Conservation (phyloP, 2,329 filamentous ascomycete species). For the Rutstroemia sp. region DNA sequence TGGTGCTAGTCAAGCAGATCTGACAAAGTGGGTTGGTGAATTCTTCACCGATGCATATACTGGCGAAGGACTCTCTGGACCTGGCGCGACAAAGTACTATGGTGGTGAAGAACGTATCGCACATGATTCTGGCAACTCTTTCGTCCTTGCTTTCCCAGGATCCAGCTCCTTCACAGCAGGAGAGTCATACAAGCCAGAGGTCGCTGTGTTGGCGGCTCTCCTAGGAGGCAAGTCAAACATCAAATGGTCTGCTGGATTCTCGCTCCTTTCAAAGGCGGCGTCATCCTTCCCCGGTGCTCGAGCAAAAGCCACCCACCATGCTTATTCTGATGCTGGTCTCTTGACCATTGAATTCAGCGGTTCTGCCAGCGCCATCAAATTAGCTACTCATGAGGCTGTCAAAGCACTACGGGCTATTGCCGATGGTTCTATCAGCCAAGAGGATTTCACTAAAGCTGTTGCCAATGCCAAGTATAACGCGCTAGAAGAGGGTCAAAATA, state of each 20-base stretch:
- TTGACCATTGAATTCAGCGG: conserved; percentile 77
- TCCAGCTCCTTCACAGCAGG: conserved; percentile 64
- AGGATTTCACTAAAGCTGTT: conserved; percentile 86
- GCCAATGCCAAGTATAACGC: conserved; percentile 90
- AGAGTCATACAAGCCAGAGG: conserved; percentile 78
- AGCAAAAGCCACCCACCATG: conserved; percentile 67
- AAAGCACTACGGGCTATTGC: conserved; percentile 78
- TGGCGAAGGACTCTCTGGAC: conserved; percentile 45
- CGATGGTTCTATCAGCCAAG: conserved; percentile 66
- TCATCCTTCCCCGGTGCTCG: conserved; percentile 57
- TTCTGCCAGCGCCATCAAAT: conserved; percentile 62
- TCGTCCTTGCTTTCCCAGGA: conserved; percentile 90
- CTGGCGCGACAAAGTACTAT: conserved; percentile 72
- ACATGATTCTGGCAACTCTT: conserved; percentile 67
- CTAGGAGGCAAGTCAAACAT: conserved; percentile 86
- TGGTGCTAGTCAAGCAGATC: conserved; percentile 66
- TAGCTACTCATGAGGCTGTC: conserved; percentile 68
- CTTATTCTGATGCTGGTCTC: conserved; percentile 92
- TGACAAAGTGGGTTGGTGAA: conserved; percentile 85
- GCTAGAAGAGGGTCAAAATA: conserved; percentile 72
- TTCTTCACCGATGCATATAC: conserved; percentile 74
- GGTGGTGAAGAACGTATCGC: conserved; percentile 90
- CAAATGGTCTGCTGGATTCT: conserved; percentile 95
- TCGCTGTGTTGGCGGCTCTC: conserved; percentile 77
- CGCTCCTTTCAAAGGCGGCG: conserved; percentile 74